These are phyloP conservation scores for Meripilus lineatus DNA, from an alignment of 1,284 basidiomycete species.

Conservation along the genomic window DNA sequence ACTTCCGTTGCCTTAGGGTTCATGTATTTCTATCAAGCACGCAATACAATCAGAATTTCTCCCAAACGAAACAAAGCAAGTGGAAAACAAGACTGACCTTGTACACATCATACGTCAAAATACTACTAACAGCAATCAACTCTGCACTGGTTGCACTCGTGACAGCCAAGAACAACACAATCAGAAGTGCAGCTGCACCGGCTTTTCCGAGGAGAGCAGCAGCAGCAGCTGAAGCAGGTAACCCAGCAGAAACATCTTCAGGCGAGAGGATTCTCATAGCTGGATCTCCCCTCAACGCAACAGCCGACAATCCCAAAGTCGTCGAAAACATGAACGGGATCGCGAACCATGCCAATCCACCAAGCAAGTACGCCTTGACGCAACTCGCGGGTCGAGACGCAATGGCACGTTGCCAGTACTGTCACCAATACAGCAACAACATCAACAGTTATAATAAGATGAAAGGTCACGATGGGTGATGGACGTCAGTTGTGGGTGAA, in stretches of 20 bases:
- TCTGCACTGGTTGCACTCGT: slow-evolving; percentile 88
- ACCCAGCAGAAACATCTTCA: slow-evolving; percentile 74
- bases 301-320: slow-evolving; percentile 78
- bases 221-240: slow-evolving; percentile 80
- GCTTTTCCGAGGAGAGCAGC: slow-evolving; percentile 73
- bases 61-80: neutral
- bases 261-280: slow-evolving; percentile 55
- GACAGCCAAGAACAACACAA: slow-evolving; percentile 78
- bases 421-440: neutral
- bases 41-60: neutral
- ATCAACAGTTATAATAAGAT: neutral
- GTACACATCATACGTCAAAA: slow-evolving; percentile 80
- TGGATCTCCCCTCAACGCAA: slow-evolving; percentile 72
- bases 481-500: neutral
- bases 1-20: slow-evolving; percentile 53
- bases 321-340: slow-evolving; percentile 80
- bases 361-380: slow-evolving; percentile 85
- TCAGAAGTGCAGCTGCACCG: slow-evolving; percentile 66
- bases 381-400: slow-evolving; percentile 79
- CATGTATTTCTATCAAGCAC: slow-evolving; percentile 40
- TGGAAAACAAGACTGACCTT: slow-evolving; percentile 25
- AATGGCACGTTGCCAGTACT: slow-evolving; percentile 84
- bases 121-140: slow-evolving; percentile 80
- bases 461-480: neutral
- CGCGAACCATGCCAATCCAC: slow-evolving; percentile 87